Conservation (phyloP, 1,284 basidiomycete species). For the Moesziomyces antarcticus region DNA sequence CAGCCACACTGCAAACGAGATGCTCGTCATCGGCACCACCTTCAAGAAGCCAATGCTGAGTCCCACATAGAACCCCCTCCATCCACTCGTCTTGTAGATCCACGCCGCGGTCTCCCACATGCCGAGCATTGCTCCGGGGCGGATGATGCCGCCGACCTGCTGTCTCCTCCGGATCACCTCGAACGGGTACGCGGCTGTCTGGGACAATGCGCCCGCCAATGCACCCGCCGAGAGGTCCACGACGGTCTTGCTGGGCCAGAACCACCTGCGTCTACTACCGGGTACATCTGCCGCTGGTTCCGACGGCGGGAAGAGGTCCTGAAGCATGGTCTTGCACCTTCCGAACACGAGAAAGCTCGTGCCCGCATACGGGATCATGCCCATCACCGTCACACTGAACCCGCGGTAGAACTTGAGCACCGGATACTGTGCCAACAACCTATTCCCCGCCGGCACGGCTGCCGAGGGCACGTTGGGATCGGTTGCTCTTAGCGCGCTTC, state of each 20-base stretch:
- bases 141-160: slow-evolving; percentile 82
- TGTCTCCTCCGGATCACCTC: slow-evolving; percentile 92
- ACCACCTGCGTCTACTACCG: slow-evolving; percentile 44
- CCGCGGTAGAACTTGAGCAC: slow-evolving; percentile 92
- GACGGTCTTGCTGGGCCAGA: slow-evolving; percentile 65
- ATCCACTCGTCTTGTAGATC: slow-evolving; percentile 79
- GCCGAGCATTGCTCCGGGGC: slow-evolving; percentile 60
- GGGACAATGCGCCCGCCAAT: slow-evolving; percentile 85
- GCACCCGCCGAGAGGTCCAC: slow-evolving; percentile 83
- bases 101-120: slow-evolving; percentile 66
- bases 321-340: slow-evolving; percentile 59
- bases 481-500: slow-evolving; percentile 25
- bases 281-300: slow-evolving; percentile 23
- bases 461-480: slow-evolving; percentile 39
- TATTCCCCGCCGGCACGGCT: slow-evolving; percentile 25
- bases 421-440: slow-evolving; percentile 52
- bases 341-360: slow-evolving; percentile 82
- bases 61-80: slow-evolving; percentile 92
- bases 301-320: slow-evolving; percentile 48
- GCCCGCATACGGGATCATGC: slow-evolving; percentile 95
- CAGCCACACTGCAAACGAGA: slow-evolving; percentile 65
- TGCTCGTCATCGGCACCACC: slow-evolving; percentile 90
- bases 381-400: slow-evolving; percentile 72
- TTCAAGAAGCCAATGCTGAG: slow-evolving; percentile 93
- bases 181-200: slow-evolving; percentile 95